Percentiles rank a stretch among this genome's conserved stretches.
phyloP scores from a whole-genome alignment of 495 filamentous ascomycete genomes.

The Penicillium maclennaniae region DNA sequence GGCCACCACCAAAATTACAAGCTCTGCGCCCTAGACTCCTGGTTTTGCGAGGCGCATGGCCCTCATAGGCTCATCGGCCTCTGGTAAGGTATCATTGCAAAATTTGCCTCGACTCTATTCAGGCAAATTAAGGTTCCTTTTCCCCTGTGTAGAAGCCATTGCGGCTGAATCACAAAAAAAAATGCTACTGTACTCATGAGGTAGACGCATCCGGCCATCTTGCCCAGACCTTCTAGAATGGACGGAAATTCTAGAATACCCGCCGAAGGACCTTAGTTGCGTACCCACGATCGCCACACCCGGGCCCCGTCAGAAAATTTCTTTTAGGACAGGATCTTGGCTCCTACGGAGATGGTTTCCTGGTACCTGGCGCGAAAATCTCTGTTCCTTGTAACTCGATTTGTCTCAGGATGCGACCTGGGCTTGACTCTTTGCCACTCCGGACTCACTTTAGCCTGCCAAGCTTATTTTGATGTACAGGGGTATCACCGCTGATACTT shows the following conservation, averaged over 20 bases:
- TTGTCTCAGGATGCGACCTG: neutral
- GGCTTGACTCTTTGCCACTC: neutral
- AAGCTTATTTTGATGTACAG: neutral
- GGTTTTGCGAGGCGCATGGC: neutral
- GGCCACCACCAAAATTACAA: too few species aligned
- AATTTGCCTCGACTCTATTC: neutral
- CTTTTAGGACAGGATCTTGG: neutral
- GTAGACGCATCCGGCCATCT: neutral
- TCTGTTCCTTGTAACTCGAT: neutral
- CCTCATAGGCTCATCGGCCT: too few species aligned
- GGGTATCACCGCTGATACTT: neutral
- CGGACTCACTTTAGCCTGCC: neutral
- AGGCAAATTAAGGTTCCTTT: too few species aligned
- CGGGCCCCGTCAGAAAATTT: neutral
- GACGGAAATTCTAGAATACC: conserved; percentile 14
- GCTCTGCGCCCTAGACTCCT: too few species aligned
- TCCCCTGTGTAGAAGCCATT: neutral
- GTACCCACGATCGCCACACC: conserved; percentile 19
- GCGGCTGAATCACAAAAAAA: neutral
- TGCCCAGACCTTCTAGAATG: conserved; percentile 26
- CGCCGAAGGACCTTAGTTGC: conserved; percentile 18
- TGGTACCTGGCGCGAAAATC: neutral
- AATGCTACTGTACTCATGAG: neutral
- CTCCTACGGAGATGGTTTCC: neutral
- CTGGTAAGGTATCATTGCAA: neutral